Evolutionary conservation across 2,329 filamentous ascomycete genomes (phyloP), one percentile per base, ranked within the genome.

Genomic region (Verticillium dahliae): DNA sequence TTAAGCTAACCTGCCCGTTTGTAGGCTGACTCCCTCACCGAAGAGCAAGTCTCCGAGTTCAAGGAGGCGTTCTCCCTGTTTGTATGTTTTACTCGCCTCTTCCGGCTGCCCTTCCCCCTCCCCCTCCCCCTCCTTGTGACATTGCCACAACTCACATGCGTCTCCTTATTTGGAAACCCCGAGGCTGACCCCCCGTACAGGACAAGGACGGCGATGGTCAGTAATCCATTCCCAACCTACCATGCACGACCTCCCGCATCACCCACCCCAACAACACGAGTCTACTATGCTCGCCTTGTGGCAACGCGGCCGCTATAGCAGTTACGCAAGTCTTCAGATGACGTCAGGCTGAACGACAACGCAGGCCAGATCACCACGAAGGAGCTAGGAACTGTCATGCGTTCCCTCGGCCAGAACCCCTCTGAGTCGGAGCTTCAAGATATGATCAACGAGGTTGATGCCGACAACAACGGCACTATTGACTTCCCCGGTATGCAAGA

Each of bases 51-150:
- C 78, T 98, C 95, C 77, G 95, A 99, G 84, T 99, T 98, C 86
- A 99, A 98, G 90, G 95, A 99, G 84, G 95, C 95, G 61, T 99
- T 99, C 83, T 99, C 95, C 78, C 91, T 99, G 69, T 99, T 99
- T 81, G 95, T 99, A 89, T 89, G 95, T 80, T 13, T 18, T 5
- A 6, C 13, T 56, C 13, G 27, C 27, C 27, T 31, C 27, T 5
- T 31, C 27, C 27, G 27, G 27, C 4, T 22, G 18, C 18, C 18
- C 52, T 37, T 37, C 9, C 13, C 9, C 54, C 27, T 11, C 5
- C 10, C 27, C 27, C 27, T 15, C 13, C 4, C 34, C 34, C 11
- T 56, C 15, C 54, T 56, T 4, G 54, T 34, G 14, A 56, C 14
- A n/a, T 31, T 39, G 55, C 52, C 58, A 59, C 63, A 35, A 63